Evolutionary conservation across 1,284 basidiomycete genomes (phyloP).

Genomic region (Cryptococcus sp.): DNA sequence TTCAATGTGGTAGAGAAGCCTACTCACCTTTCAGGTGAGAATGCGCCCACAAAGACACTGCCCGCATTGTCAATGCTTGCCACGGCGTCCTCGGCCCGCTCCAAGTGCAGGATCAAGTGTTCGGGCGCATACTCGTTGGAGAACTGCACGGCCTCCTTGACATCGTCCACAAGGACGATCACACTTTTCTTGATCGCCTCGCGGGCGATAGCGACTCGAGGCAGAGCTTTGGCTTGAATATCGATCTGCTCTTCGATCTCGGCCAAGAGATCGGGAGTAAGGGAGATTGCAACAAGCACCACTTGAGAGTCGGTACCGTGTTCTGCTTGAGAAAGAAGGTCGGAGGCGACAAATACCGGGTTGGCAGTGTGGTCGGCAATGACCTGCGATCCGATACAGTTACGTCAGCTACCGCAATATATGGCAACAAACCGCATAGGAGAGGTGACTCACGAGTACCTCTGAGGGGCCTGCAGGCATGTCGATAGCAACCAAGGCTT

Average conservation of each 20-base stretch:
- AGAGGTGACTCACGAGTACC: constrained; percentile 70
- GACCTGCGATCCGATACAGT: constrained; percentile 60
- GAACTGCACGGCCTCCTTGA: constrained; percentile 80
- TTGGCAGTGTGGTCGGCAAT: constrained; percentile 86
- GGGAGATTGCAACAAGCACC: constrained; percentile 78
- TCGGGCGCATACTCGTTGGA: constrained; percentile 98
- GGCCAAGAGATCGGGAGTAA: constrained; percentile 64
- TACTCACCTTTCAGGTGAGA: constrained; percentile 83
- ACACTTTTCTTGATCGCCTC: constrained; percentile 90
- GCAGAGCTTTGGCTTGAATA: constrained; percentile 78
- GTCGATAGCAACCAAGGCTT: constrained; percentile 93
- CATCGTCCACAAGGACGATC: constrained; percentile 70
- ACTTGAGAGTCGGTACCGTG: constrained; percentile 98
- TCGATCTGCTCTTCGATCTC: constrained; percentile 86
- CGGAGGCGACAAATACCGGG: constrained; percentile 91
- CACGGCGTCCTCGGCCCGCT: constrained; percentile 68
- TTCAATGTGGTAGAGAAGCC: background rate
- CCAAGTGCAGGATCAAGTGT: constrained; percentile 87
- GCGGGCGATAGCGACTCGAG: constrained; percentile 86
- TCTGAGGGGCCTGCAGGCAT: constrained; percentile 99
- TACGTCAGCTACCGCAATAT: background rate
- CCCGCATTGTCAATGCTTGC: constrained; percentile 82
- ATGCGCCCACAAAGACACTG: constrained; percentile 92
- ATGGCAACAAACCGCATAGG: background rate
- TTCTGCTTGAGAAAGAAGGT: constrained; percentile 95